A percentile compares a stretch with the other conserved stretches of the same genome.
phyloP scores from a whole-genome alignment of 163 green algal genomes.

The Coccomyxa subellipsoidea region DNA sequence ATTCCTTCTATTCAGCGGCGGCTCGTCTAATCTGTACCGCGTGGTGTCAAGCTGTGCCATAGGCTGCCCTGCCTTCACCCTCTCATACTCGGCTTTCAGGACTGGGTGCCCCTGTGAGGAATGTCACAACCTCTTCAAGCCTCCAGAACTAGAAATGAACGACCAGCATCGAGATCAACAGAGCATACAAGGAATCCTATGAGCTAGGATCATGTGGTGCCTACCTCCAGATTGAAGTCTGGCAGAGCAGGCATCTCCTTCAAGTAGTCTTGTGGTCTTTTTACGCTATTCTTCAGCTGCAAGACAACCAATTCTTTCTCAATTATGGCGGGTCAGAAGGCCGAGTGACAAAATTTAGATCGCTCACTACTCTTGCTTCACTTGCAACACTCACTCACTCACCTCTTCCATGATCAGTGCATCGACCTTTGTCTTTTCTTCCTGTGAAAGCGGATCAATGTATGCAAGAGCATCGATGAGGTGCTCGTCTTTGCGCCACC shows the following conservation, averaged over 20 bases:
- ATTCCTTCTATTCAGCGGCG: constrained; percentile 43
- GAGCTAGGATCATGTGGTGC: neutral
- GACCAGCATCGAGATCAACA: neutral
- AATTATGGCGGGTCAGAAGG: neutral
- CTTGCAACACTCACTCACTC: neutral
- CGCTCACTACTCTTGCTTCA: neutral
- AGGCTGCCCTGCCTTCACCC: constrained; percentile 43
- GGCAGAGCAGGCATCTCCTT: constrained; percentile 59
- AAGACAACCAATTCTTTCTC: neutral
- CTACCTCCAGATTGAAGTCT: constrained; percentile 43
- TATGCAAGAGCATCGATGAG: constrained; percentile 80
- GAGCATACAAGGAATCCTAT: neutral
- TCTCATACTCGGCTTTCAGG: constrained; percentile 56
- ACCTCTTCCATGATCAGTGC: constrained; percentile 76
- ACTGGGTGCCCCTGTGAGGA: constrained; percentile 40
- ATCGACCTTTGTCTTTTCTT: constrained; percentile 60
- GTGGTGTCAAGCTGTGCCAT: constrained; percentile 62
- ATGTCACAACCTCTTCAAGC: neutral
- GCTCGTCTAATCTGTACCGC: constrained; percentile 66
- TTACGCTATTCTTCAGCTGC: constrained; percentile 48
- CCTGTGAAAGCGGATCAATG: constrained; percentile 56
- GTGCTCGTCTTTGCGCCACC: constrained; percentile 52
- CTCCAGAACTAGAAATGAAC: neutral
- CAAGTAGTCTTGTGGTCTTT: constrained; percentile 68
- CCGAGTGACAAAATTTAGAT: neutral